phyloP scores from a whole-genome alignment of 2,329 filamentous ascomycete species.

The Daldinia eschscholtzii region DNA sequence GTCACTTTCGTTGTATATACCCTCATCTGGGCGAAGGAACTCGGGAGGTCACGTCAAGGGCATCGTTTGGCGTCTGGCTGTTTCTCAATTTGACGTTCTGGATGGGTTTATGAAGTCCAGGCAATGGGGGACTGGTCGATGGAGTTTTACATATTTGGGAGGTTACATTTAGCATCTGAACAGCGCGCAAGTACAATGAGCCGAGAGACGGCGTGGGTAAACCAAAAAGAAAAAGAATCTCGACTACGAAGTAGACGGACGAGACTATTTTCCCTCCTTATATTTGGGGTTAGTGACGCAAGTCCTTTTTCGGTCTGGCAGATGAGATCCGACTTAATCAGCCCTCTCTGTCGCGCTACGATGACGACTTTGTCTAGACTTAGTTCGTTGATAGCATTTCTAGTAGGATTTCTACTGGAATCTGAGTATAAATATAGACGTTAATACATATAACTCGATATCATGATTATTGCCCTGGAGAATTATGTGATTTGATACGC shows the following conservation, averaged over 20 bases:
- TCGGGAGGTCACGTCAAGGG: constrained; percentile 49
- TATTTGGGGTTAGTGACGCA: constrained; percentile 38
- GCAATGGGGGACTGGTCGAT: constrained; percentile 28
- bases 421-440: constrained; percentile 33
- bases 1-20: constrained; percentile 52
- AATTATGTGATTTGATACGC: neutral
- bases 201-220: constrained; percentile 32
- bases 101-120: constrained; percentile 33
- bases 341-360: constrained; percentile 8
- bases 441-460: constrained; percentile 26
- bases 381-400: constrained; percentile 27
- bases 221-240: constrained; percentile 24
- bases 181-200: constrained; percentile 37
- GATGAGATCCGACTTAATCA: constrained; percentile 29
- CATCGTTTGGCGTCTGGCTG: constrained; percentile 51
- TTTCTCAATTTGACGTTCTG: constrained; percentile 37
- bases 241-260: constrained; percentile 29
- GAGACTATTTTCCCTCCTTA: constrained; percentile 28
- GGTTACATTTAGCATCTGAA: constrained; percentile 32
- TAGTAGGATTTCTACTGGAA: constrained; percentile 15
- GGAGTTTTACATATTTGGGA: constrained; percentile 35
- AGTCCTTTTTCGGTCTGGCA: constrained; percentile 34
- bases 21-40: constrained; percentile 50
- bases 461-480: neutral
- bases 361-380: constrained; percentile 9